Conservation (phyloP, 2,329 filamentous ascomycete genomes). For the Blastomyces silverae region DNA sequence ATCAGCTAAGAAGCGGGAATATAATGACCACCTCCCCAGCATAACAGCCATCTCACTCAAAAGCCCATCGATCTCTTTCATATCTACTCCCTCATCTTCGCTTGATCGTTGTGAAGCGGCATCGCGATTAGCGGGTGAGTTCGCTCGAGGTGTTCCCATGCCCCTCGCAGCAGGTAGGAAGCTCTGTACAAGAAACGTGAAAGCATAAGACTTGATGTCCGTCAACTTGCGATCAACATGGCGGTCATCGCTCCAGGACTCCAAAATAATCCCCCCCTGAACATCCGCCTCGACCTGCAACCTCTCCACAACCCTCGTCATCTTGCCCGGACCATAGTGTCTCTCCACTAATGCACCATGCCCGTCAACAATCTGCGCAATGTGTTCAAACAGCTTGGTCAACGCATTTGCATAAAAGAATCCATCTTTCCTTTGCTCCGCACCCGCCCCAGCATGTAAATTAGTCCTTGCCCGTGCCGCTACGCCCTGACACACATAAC, state of each 20-base stretch:
- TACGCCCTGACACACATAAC: conserved; percentile 93
- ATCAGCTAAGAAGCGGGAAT: conserved; percentile 76
- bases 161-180: conserved; percentile 68
- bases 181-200: conserved; percentile 93
- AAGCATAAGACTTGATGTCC: conserved; percentile 95
- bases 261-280: conserved; percentile 89
- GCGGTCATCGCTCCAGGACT: conserved; percentile 91
- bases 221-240: conserved; percentile 77
- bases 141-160: conserved; percentile 59
- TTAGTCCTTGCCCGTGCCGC: conserved; percentile 74
- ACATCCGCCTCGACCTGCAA: conserved; percentile 92
- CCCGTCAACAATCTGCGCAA: conserved; percentile 89
- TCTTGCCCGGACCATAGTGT: conserved; percentile 87
- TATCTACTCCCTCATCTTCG: conserved; percentile 89
- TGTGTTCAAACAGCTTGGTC: conserved; percentile 92
- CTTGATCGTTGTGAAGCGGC: conserved; percentile 51
- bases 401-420: conserved; percentile 89
- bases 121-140: conserved; percentile 63
- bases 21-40: conserved; percentile 88
- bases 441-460: conserved; percentile 61
- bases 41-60: conserved; percentile 85
- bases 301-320: conserved; percentile 88
- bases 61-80: conserved; percentile 88
- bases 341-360: conserved; percentile 86
- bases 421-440: conserved; percentile 60